phyloP scores from a whole-genome alignment of 75 land plant species.

The Pinus tabuliformis region DNA sequence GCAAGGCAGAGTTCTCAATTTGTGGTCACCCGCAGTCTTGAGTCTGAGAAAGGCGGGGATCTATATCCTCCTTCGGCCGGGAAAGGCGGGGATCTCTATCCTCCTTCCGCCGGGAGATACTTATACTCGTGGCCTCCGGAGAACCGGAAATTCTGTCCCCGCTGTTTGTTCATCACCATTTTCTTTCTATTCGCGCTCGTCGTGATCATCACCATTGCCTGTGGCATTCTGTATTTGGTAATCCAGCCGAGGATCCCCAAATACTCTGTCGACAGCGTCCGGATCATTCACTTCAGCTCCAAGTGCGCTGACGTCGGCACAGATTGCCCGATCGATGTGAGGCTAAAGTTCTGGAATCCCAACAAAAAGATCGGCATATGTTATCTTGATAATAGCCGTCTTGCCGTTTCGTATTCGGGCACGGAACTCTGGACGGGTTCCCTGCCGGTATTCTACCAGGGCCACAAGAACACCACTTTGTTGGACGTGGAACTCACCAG shows the following conservation, averaged over 20 bases:
- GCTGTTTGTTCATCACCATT: slow-evolving; percentile 38
- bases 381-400: slow-evolving; percentile 19
- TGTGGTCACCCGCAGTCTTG: background rate
- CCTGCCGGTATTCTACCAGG: slow-evolving; percentile 48
- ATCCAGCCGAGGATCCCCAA: slow-evolving; percentile 25
- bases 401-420: slow-evolving; percentile 20
- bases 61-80: background rate
- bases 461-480: slow-evolving; percentile 37
- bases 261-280: slow-evolving; percentile 21
- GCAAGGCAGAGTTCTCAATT: background rate
- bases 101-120: background rate
- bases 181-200: slow-evolving; percentile 27
- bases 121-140: slow-evolving; percentile 29
- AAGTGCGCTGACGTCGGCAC: background rate
- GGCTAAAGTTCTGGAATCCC: slow-evolving; percentile 32
- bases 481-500: slow-evolving; percentile 13
- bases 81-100: background rate
- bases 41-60: background rate
- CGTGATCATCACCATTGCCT: slow-evolving; percentile 9
- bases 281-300: slow-evolving; percentile 11
- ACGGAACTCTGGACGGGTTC: slow-evolving; percentile 15
- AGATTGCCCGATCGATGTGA: slow-evolving; percentile 17
- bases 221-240: slow-evolving; percentile 17
- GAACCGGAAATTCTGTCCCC: slow-evolving; percentile 26
- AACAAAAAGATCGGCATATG: slow-evolving; percentile 45